These are phyloP conservation scores for Phanerodontia chrysosporium DNA, from an alignment of 768 basidiomycete species.

Conservation along the genomic window DNA sequence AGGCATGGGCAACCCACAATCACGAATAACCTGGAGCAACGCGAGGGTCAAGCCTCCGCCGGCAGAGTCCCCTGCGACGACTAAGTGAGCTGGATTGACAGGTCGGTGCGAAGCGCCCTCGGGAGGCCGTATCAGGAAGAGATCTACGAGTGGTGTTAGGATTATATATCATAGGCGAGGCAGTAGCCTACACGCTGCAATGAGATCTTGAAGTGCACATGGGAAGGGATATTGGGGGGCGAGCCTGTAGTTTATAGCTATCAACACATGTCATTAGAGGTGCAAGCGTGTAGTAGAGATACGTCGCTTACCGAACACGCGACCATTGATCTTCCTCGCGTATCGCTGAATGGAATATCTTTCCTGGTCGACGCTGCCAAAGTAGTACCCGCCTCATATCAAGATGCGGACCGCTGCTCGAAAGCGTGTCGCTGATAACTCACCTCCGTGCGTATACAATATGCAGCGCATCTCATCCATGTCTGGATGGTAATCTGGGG, in stretches of 20 bases:
- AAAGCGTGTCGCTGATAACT: conserved; percentile 10
- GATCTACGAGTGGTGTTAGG: conserved; percentile 43
- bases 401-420: background rate
- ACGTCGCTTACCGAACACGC: conserved; percentile 63
- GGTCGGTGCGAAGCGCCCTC: conserved; percentile 70
- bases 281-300: background rate
- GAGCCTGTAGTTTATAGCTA: conserved; percentile 79
- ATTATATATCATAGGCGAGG: background rate
- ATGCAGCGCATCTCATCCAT: conserved; percentile 87
- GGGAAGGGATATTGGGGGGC: conserved; percentile 98
- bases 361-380: conserved; percentile 77
- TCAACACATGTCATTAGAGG: conserved; percentile 8
- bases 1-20: conserved; percentile 74
- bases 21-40: conserved; percentile 83
- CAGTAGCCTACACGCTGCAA: conserved; percentile 72
- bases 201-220: conserved; percentile 81
- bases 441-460: conserved; percentile 76
- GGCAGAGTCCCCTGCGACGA: conserved; percentile 89
- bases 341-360: conserved; percentile 76
- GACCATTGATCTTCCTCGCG: conserved; percentile 89
- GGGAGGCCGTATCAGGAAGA: conserved; percentile 90
- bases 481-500: conserved; percentile 48
- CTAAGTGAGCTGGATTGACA: conserved; percentile 75
- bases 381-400: conserved; percentile 70
- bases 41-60: conserved; percentile 86